Conservation (phyloP, 2,329 filamentous ascomycete species). For the Atkinsonella texensis region DNA sequence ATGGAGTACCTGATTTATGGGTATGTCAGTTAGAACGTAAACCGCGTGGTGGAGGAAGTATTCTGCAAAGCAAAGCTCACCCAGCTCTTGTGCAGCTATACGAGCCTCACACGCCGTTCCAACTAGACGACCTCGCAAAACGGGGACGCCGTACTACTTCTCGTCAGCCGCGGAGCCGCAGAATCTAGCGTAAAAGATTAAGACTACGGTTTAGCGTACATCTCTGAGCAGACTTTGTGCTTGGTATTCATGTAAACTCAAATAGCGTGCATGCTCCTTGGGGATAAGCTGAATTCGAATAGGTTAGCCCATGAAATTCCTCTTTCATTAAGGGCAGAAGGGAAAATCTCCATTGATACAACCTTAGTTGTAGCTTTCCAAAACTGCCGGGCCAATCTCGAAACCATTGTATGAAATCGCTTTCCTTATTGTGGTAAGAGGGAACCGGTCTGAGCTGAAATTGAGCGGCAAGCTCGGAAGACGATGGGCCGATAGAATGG, state of each 20-base stretch:
- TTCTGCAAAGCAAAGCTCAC: slow-evolving; percentile 9
- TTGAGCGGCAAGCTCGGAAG: too few relatives aligned
- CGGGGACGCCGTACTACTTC: slow-evolving; percentile 14
- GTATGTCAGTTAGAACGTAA: neutral
- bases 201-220: slow-evolving; percentile 6
- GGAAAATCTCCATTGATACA: neutral
- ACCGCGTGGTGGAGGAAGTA: neutral
- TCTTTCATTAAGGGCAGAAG: neutral
- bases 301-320: neutral
- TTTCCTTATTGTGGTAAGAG: too few relatives aligned
- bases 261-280: slow-evolving; percentile 2
- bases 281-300: neutral
- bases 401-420: neutral
- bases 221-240: slow-evolving; percentile 16
- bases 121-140: slow-evolving; percentile 14
- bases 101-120: slow-evolving; percentile 11
- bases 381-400: neutral
- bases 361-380: neutral
- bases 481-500: neutral
- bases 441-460: too few relatives aligned
- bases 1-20: slow-evolving; percentile 11
- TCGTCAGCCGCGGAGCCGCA: neutral
- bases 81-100: slow-evolving; percentile 12
- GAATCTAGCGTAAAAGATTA: too few relatives aligned
- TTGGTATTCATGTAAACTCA: slow-evolving; percentile 18